phyloP scores from a whole-genome alignment of 495 filamentous ascomycete genomes.

The Tuber aestivum region DNA sequence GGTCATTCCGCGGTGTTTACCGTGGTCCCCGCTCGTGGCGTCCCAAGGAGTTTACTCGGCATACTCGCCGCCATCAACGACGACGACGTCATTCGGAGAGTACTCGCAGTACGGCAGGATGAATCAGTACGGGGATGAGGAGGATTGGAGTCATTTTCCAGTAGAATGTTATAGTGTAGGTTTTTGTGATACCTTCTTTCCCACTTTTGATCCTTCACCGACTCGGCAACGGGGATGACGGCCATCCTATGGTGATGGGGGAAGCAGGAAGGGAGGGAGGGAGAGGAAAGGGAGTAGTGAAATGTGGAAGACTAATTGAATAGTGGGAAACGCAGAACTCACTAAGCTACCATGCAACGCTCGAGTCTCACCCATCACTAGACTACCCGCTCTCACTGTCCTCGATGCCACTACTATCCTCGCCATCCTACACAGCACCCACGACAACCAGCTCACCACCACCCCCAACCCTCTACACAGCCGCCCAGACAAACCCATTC shows the following conservation, averaged over 20 bases:
- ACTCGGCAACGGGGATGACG: neutral
- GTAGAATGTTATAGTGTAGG: slow-evolving; percentile 17
- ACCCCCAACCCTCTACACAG: slow-evolving; percentile 36
- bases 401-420: slow-evolving; percentile 11
- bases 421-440: slow-evolving; percentile 37
- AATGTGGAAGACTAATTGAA: slow-evolving; percentile 5
- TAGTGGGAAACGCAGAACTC: slow-evolving; percentile 24
- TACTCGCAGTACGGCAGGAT: slow-evolving; percentile 31
- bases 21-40: slow-evolving; percentile 38
- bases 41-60: slow-evolving; percentile 32
- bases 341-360: slow-evolving; percentile 37
- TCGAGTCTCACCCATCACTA: slow-evolving; percentile 21
- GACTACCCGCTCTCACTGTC: slow-evolving; percentile 6
- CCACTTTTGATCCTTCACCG: neutral
- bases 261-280: neutral
- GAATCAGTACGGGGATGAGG: slow-evolving; percentile 33
- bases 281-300: neutral
- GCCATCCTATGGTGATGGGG: neutral
- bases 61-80: slow-evolving; percentile 30
- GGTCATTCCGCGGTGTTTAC: slow-evolving; percentile 43
- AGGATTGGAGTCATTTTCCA: slow-evolving; percentile 36
- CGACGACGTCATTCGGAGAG: slow-evolving; percentile 26
- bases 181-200: slow-evolving; percentile 8
- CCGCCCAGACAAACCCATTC: slow-evolving; percentile 36
- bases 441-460: slow-evolving; percentile 37